A percentile compares a stretch with the other conserved stretches of the same genome.
Conservation (phyloP, 306 rosid genomes). For the Cicer chorassanicum region DNA sequence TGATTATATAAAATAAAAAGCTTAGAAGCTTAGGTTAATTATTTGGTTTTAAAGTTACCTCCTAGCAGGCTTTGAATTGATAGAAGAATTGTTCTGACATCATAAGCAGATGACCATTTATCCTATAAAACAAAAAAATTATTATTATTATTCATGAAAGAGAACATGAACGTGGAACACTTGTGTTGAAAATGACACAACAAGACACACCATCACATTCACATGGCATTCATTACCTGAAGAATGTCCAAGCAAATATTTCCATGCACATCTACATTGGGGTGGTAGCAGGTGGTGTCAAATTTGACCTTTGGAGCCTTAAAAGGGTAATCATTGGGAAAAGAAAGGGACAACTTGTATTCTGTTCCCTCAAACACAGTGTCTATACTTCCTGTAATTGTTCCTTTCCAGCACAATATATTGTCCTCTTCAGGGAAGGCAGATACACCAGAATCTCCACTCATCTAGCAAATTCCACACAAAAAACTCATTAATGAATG, state of each 20-base stretch:
- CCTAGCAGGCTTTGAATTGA: slow-evolving; percentile 61
- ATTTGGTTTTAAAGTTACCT: slow-evolving; percentile 51
- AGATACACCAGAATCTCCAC: slow-evolving; percentile 90
- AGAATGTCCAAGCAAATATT: slow-evolving; percentile 97
- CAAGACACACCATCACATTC: neutral
- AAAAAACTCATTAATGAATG: neutral
- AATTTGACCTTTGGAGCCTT: slow-evolving; percentile 95
- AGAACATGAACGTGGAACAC: neutral
- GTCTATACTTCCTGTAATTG: slow-evolving; percentile 90
- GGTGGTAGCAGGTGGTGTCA: slow-evolving; percentile 85
- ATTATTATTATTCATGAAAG: neutral
- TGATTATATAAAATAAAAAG: neutral
- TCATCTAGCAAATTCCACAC: slow-evolving; percentile 61
- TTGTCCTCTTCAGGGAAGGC: slow-evolving; percentile 97
- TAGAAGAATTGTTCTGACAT: slow-evolving; percentile 49
- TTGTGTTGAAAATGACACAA: neutral
- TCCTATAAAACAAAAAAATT: slow-evolving; percentile 25
- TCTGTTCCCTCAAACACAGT: slow-evolving; percentile 92
- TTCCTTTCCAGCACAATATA: slow-evolving; percentile 95
- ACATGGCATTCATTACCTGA: slow-evolving; percentile 60
- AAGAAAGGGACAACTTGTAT: slow-evolving; percentile 75
- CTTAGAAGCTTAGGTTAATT: too few relatives aligned
- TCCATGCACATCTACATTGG: slow-evolving; percentile 84
- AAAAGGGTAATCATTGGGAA: slow-evolving; percentile 92
- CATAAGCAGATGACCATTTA: slow-evolving; percentile 51